Base-by-base conservation (phyloP, 2,329 filamentous ascomycete genomes). In the Fusarium dimerum region DNA sequence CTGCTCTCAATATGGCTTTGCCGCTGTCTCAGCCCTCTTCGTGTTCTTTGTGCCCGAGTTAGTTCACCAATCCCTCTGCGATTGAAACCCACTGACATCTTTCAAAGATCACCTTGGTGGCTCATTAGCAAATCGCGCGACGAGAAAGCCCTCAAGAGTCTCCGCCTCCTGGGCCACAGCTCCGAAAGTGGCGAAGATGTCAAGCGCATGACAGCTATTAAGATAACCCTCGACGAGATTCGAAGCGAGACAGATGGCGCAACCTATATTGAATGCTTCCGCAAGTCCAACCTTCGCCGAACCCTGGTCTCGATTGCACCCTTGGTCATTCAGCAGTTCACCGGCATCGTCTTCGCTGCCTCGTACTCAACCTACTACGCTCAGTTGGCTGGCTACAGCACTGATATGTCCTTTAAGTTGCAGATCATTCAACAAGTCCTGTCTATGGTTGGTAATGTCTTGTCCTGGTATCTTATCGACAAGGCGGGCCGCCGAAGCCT, bases 341-440 rank as follows among this genome's bases (percentile, higher is more conserved):
- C 62, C 3, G 73, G 72, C 8, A 65, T 73, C 26, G 55, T 64
- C 20, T 76, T 76, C 26, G 62, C 68, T 1, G 60, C 68, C 2
- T 57, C 62, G 7, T 77, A 77, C 53, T 62, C 63, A n/a, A 75
- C 73, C 3, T 77, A 77, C 60, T 77, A 76, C 56, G 63, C 71
- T 44, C 70, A 77, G 51, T 62, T 76, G 3, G 73, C 75, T 10
- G 74, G 74, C 9, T 75, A 71, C 55, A 66, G 64, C 40, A 70
- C 68, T 0, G 46, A 55, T 3, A 66, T 63, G 51, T 69, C 66
- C 48, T 76, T 74, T 62, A 69, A 62, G 47, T 62, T 76, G 2
- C 68, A 73, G 46, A 76, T 76, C 42, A 64, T 66, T 10, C 73
- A 76, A 54, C 73, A 74, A 44, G 65, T 69, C 3, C 51, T 72